A percentile compares a stretch with the other conserved stretches of the same genome.
Evolutionary conservation across 225 moss, liverwort and hornwort species (phyloP).

Genomic region (Sphagnum contortum): DNA sequence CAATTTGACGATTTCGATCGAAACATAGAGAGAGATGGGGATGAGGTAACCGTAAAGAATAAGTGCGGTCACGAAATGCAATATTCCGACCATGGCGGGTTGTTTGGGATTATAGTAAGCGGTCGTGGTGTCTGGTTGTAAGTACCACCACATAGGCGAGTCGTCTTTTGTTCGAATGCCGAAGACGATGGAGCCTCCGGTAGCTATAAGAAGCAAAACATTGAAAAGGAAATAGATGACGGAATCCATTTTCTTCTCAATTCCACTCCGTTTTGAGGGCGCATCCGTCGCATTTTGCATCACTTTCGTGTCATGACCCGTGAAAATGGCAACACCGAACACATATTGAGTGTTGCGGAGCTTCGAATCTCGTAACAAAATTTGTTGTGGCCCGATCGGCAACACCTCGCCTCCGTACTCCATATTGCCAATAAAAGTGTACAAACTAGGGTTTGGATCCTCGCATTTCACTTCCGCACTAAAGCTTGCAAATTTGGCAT

Average conservation of each 20-base stretch:
- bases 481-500: conserved; percentile 51
- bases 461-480: conserved; percentile 64
- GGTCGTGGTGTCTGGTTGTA: conserved; percentile 19
- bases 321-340: conserved; percentile 79
- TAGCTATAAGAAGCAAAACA: conserved; percentile 56
- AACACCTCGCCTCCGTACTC: conserved; percentile 55
- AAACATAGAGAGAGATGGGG: conserved; percentile 94
- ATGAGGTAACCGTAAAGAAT: conserved; percentile 75
- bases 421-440: conserved; percentile 88
- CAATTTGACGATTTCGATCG: conserved; percentile 93
- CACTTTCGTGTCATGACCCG: conserved; percentile 95
- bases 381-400: conserved; percentile 72
- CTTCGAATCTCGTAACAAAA: conserved; percentile 87
- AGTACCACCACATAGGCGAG: conserved; percentile 50
- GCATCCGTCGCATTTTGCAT: conserved; percentile 95
- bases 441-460: conserved; percentile 88
- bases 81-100: conserved; percentile 36
- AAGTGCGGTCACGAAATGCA: conserved; percentile 36
- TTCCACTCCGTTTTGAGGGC: conserved; percentile 90
- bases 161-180: conserved; percentile 42
- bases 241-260: conserved; percentile 88
- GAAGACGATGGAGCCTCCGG: conserved; percentile 69
- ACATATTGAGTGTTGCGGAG: conserved; percentile 82
- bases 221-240: conserved; percentile 88
- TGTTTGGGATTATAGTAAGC: conserved; percentile 34